Evolutionary conservation across 2,329 filamentous ascomycete species (phyloP).

Genomic region (Fusarium staphyleae): DNA sequence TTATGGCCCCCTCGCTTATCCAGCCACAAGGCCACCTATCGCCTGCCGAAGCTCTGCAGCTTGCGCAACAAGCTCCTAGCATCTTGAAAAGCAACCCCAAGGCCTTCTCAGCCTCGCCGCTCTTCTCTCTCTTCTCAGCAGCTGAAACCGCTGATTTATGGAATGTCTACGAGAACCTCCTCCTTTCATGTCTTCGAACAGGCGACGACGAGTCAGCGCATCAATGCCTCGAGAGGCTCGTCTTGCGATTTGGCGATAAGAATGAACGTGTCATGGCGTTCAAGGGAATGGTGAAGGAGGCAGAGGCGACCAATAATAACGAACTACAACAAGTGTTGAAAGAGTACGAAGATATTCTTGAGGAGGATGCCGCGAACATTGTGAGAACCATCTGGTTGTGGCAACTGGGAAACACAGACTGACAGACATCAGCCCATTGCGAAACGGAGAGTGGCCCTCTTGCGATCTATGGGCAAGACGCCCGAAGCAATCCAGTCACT

Average conservation of each 20-base stretch:
- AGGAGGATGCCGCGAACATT: slow-evolving; percentile 79
- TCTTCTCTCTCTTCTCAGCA: slow-evolving; percentile 61
- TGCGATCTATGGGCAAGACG: slow-evolving; percentile 74
- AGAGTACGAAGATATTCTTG: slow-evolving; percentile 79
- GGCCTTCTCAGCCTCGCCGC: slow-evolving; percentile 61
- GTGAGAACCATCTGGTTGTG: slow-evolving; percentile 55
- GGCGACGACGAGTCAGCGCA: slow-evolving; percentile 82
- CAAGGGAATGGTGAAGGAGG: slow-evolving; percentile 83
- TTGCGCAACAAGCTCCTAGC: slow-evolving; percentile 67
- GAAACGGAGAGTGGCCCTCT: slow-evolving; percentile 82
- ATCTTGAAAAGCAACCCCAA: slow-evolving; percentile 63
- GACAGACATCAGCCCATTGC: slow-evolving; percentile 70
- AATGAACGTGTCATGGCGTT: slow-evolving; percentile 90
- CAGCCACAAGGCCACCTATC: slow-evolving; percentile 65
- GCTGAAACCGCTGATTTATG: slow-evolving; percentile 82
- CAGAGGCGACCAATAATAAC: slow-evolving; percentile 70
- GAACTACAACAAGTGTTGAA: slow-evolving; percentile 74
- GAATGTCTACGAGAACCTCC: slow-evolving; percentile 84
- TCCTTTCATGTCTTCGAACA: slow-evolving; percentile 83
- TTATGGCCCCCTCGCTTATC: slow-evolving; percentile 61
- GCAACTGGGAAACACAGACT: slow-evolving; percentile 20
- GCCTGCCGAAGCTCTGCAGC: slow-evolving; percentile 60
- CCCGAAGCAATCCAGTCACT: slow-evolving; percentile 78
- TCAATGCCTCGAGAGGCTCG: slow-evolving; percentile 76
- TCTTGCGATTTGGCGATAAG: slow-evolving; percentile 77